Base-by-base conservation (phyloP, 805 yeast species). In the Cyberlindnera petersonii region DNA sequence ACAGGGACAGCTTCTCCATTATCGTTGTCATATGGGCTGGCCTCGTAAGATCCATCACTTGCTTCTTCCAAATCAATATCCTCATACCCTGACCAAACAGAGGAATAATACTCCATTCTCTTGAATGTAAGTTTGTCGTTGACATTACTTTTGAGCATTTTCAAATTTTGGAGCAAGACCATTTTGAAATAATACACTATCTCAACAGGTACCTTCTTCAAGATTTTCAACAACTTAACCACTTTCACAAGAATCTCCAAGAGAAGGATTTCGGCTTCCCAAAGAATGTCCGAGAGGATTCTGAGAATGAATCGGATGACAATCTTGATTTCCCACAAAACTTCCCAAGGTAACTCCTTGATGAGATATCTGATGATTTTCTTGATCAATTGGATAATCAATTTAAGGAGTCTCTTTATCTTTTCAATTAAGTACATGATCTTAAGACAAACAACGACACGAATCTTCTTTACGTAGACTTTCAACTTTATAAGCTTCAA, bases 381-480 rank as follows among this genome's bases (percentile, higher is more conserved):
- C n/a, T 42, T 39, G 11, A 48, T 27, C 28, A 44, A 27, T 6
- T 30, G 31, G 17, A 40, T 46, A 7, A 53, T 48, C 29, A 51
- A 40, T 22, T 27, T 35, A 28, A 43, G 10, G 4, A 39, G 36
- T 35, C 44, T 39, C 29, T 49, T 50, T 34, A 45, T 53, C 27
- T 51, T 51, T 24, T 53, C 56, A 30, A 53, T 51, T 4, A 45
- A 29, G 9, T 29, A 24, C 49, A 53, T 49, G 4, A 51, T 42
- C 27, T 48, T 39, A 14, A 53, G 40, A 26, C 52, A 46, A 2
- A 38, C 17, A 14, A 43, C 33, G 6, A 48, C 39, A 26, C 41
- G 44, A 10, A 35, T 40, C 18, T 42, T 24, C 29, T 40, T 46
- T 13, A 52, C 20, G 11, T 40, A 24, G 20, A 47, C 50, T 26